Evolutionary conservation across 179 eudicot species (phyloP).

Genomic region (Nepenthes alata): DNA sequence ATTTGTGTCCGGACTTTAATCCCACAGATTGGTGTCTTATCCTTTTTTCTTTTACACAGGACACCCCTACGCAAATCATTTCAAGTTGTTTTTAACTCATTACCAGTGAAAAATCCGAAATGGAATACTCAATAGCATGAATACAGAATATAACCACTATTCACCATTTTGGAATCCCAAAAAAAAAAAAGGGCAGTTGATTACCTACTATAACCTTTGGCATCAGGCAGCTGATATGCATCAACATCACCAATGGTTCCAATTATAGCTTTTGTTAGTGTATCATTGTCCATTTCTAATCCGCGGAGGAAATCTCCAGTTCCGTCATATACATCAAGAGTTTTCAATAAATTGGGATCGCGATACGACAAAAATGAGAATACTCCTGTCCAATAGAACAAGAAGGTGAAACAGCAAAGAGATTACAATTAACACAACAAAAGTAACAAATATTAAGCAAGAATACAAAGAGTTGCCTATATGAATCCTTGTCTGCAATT

Average conservation of each 20-base stretch:
- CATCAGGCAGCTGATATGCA: constrained; percentile 93
- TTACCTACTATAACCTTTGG: constrained; percentile 98
- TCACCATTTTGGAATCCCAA: neutral
- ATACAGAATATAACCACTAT: neutral
- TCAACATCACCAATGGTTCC: constrained; percentile 98
- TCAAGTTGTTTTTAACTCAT: too few relatives aligned
- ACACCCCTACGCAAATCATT: too few relatives aligned
- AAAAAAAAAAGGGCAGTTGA: constrained; percentile 6
- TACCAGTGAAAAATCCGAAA: neutral
- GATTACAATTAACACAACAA: neutral
- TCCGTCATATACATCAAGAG: constrained; percentile 86
- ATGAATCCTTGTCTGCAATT: too few relatives aligned
- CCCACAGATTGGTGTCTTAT: too few relatives aligned
- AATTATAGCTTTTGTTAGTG: constrained; percentile 95
- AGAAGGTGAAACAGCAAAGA: constrained; percentile 2
- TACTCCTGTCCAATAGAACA: constrained; percentile 45
- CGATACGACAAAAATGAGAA: constrained; percentile 88
- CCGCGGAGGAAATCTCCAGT: constrained; percentile 69
- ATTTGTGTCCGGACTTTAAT: too few relatives aligned
- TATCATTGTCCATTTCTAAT: constrained; percentile 78
- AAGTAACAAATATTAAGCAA: neutral
- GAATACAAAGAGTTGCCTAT: too few relatives aligned
- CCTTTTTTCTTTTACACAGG: too few relatives aligned
- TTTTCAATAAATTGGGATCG: constrained; percentile 90
- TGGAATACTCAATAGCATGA: neutral